Evolutionary conservation across 257 asterid species (phyloP), one percentile per base, ranked within the genome.

Genomic region (Nicotiana benthamiana): DNA sequence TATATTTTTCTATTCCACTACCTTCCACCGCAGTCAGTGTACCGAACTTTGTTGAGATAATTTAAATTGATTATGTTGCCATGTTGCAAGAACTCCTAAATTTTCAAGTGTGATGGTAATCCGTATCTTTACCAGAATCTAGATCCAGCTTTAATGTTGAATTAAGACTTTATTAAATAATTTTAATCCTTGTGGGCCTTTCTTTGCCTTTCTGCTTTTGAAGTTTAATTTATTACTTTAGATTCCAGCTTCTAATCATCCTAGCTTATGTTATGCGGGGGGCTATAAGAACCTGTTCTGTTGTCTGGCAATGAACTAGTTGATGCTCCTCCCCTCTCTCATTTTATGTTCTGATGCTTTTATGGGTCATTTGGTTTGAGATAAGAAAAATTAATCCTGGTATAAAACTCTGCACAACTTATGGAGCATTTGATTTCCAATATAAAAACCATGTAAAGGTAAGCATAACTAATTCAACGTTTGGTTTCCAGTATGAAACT

Each of bases 51-150:
- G n/a, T 43, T 43, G 77, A 32, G 13, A 46, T 18, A 8, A 72
- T 15, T 72, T 24, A 56, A 72, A 46, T 72, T 8, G 4, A 46
- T 32, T 46, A 46, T 72, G 78, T 24, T 46, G 60, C 36, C 15
- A 43, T 72, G 59, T 72, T 24, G 60, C 78, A 46, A 72, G 40
- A 72, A 7, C 78, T 72, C 60, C 78, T 46, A 70, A 70, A 70
- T 70, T 70, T 70, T 54, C 57, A 43, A 70, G 34, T 43, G 34
- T 43, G 77, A 46, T 72, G 61, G 60, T 24, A 72, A 56, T 72
- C 15, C 15, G 24, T 72, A 46, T 72, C 78, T 46, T 22, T 24
- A 13, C 40, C 48, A 56, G 24, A 72, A 72, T 20, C 60, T 72
- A 72, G 60, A 72, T 72, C 61, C 16, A 72, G 15, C 78, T 46